Evolutionary conservation across 2,329 filamentous ascomycete species (phyloP), one percentile per base, ranked within the genome.

Genomic region (Ophiosphaerella korrae): DNA sequence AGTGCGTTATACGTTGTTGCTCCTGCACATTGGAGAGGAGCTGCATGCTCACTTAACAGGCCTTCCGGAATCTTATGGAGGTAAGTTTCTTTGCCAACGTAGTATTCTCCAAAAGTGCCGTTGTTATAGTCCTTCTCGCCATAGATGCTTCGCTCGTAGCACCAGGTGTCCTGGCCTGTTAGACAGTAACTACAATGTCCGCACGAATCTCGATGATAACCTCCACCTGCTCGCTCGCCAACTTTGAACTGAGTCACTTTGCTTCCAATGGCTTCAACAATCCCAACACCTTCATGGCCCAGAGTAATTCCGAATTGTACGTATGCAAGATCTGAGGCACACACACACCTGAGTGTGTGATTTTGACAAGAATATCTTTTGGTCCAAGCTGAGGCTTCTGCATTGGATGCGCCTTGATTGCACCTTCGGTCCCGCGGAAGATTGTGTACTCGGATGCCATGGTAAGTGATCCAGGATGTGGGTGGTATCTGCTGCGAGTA

Each of bases 1-100:
- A 87, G 89, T 77, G 89, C 79, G 0, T 89, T 89, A 2, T 90
- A 94, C 36, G 94, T 77, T 2, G 89, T 63, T 12, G 55, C 55
- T 3, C 59, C 59, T 14, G 57, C 61, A 42, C 61, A 64, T 31
- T 58, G 58, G n/a, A 64, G 41, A 35, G 61, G 61, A 12, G 61
- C 61, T 14, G 59, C 59, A 26, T 58, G 42, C 24, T 59, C 57
- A 32, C 50, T 57, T 2, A 53, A 36, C 11, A 64, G 31, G 12
- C 43, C 45, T 14, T 64, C 58, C 12, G 61, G 61, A n/a, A 64
- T 56, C 40, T 57, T 57, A 41, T 60, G 53, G 13, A 62, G 44
- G 45, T 57, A 60, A 32, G 54, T 55, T 34, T 62, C 62, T n/a
- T 48, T 48, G 2, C 53, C 59, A 21, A 64, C 37, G 32, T 53